Base-by-base conservation (phyloP, 2,329 filamentous ascomycete genomes). In the Aspergillus texensis region DNA sequence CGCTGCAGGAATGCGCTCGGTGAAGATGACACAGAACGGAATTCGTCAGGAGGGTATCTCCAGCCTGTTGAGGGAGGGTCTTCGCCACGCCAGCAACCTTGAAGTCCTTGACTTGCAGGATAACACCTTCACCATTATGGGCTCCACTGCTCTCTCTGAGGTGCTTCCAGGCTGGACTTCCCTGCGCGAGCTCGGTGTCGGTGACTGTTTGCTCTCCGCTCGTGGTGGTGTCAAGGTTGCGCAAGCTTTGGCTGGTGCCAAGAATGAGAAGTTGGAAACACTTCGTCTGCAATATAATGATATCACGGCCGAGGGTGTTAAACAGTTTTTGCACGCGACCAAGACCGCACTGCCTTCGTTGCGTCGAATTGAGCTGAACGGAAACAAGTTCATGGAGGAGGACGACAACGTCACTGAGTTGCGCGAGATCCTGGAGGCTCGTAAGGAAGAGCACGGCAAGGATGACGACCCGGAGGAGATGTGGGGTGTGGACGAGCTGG, bases 11-110 rank as follows among this genome's bases (percentile, higher is more conserved):
- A 86, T 99, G 67, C 91, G 90, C 80, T 89, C 89, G 63, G 88
- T 99, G 70, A 96, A 94, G 84, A 98, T 99, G 95, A 93, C 96
- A 30, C 95, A 98, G 80, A 98, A 99, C 77, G 95, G 95, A 58
- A 99, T 99, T 71, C 88, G 95, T 50, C 92, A 94, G 75, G 93
- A 98, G 78, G 95, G 95, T 65, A 95, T 98, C 73, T 89, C 89
- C 55, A 86, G 90, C 68, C 83, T 99, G 62, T 82, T 99, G 67
- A 89, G 87, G 65, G 84, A 94, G 59, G 95, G 95, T 66, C 84
- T 99, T 59, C 87, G 85, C 67, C 85, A 92, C 72, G 88, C 92
- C 57, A 84, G 82, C 36, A 82, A 83, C 52, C 85, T 99, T 61
- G 84, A 89, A 75, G 86, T 93, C 16, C 82, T 99, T 59, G 95